Evolutionary conservation across 1,284 basidiomycete genomes (phyloP).

Genomic region (Dichomitus squalens): DNA sequence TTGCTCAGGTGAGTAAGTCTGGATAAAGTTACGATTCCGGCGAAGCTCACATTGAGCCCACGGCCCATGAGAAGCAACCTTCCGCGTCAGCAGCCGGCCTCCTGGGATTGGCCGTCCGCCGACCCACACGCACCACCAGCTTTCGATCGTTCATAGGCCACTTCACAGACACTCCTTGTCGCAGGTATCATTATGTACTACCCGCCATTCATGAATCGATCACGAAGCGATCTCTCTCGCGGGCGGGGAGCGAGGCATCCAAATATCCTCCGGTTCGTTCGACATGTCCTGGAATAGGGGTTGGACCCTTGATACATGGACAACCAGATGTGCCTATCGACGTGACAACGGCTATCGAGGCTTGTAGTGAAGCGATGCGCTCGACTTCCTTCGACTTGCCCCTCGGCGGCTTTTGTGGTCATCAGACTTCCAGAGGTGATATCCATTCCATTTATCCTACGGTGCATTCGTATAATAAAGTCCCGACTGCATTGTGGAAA

Average conservation of each 20-base stretch:
- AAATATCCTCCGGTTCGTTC: background rate
- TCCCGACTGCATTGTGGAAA: too few species aligned
- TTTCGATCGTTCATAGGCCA: background rate
- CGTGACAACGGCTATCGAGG: background rate
- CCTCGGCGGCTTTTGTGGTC: constrained; percentile 7
- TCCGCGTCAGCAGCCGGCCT: background rate
- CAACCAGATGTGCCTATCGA: background rate
- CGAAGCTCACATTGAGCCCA: constrained; percentile 2
- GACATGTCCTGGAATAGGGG: background rate
- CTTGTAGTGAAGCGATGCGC: too few species aligned
- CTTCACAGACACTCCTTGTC: background rate
- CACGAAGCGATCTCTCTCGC: background rate
- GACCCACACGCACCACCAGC: background rate
- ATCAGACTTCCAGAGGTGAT: too few species aligned
- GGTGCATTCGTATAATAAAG: too few species aligned
- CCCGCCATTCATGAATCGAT: background rate
- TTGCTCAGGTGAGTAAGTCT: constrained; percentile 1
- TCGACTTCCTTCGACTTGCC: background rate
- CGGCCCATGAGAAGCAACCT: constrained; percentile 8
- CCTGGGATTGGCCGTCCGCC: background rate
- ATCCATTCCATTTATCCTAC: too few species aligned
- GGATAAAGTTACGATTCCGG: constrained; percentile 2
- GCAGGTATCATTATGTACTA: background rate
- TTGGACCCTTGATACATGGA: constrained; percentile 5
- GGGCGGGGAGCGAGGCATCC: background rate